These are phyloP conservation scores for Barnettozyma vustinii DNA, from an alignment of 805 yeast genomes.

Conservation along the genomic window DNA sequence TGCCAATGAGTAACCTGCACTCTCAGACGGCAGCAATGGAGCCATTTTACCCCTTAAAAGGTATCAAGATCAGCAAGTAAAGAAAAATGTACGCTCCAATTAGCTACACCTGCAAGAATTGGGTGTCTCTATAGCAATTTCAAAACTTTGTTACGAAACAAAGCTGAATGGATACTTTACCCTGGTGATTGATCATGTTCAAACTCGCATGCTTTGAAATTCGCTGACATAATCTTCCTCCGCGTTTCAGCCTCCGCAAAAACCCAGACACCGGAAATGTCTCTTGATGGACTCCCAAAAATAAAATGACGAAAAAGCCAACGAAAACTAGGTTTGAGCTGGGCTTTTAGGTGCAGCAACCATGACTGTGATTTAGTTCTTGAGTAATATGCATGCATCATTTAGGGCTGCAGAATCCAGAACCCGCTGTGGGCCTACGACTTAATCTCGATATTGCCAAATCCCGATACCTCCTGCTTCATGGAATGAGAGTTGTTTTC, in stretches of 20 bases:
- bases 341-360: not conserved
- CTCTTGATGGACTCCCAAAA: not conserved
- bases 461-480: no score
- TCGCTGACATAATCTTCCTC: not conserved
- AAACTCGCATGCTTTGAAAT: no score
- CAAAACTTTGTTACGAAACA: not conserved
- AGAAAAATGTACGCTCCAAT: not conserved
- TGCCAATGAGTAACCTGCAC: conserved; percentile 50
- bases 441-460: no score
- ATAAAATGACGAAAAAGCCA: not conserved
- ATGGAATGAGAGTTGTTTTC: no score
- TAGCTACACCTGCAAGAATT: not conserved
- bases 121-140: not conserved
- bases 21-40: conserved; percentile 58
- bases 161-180: not conserved
- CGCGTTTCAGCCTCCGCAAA: not conserved
- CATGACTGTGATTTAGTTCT: not conserved
- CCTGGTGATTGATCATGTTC: no score
- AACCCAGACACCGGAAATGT: not conserved
- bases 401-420: no score
- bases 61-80: not conserved
- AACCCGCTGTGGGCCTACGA: no score
- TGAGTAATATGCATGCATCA: no score
- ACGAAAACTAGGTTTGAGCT: not conserved
- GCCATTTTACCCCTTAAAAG: conserved; percentile 36